Evolutionary conservation across 768 basidiomycete species (phyloP), one percentile per base, ranked within the genome.

Genomic region (Sarcodon aspratus): DNA sequence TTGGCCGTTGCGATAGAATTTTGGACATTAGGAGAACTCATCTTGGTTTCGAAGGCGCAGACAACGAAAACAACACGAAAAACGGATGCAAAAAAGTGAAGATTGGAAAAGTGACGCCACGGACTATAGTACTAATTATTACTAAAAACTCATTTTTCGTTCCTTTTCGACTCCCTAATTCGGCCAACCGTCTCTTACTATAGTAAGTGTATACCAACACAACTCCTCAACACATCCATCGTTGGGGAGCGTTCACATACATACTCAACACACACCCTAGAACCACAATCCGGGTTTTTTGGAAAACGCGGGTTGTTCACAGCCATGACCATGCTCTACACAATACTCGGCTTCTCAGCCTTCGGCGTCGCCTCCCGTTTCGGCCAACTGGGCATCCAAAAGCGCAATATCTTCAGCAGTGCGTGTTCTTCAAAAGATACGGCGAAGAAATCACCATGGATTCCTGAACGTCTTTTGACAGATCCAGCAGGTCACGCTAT

Each of bases 351-450:
- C 37, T 88, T 88, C 66, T 85, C 87, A 3, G 64, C 75, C 49
- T 83, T 91, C 60, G 92, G 92, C 38, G 82, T 96, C 50, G 81
- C 82, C 17, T 80, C 83, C 15, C 76, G 93, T 51, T 71, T 91
- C 52, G 89, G 87, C 57, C 91, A 94, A 67, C 79, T 96, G 18
- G 85, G 83, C 48, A 85, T 96, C 58, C 84, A 90, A 65, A 81
- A 75, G 61, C 74, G 85, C 58, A 80, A 81, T 60, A 73, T 93
- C 51, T 77, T 86, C 65, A 74, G 80, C 43, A 89, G 92, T 94
- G 61, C 63, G 90, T 76, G 17, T 27, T 2, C 21, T 27, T 27
- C 5, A 2, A 27, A 27, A 27, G 21, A 27, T 27, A 27, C 21
- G 2, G 21, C 21, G 5, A 27, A 27, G 21, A 27, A 13, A 13